phyloP scores from a whole-genome alignment of 805 yeast genomes.

The Scheffersomyces lignosus region DNA sequence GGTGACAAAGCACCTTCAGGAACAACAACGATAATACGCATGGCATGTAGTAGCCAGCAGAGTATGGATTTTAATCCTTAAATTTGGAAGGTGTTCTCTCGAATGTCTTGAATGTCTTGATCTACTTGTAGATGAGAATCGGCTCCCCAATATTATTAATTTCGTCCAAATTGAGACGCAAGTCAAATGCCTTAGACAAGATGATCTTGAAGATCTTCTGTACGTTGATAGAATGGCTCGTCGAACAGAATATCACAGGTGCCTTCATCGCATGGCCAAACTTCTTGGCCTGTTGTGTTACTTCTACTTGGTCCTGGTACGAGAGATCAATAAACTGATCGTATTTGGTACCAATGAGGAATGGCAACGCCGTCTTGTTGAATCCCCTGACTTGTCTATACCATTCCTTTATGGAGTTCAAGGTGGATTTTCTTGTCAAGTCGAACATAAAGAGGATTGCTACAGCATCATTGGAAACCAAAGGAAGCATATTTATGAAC shows the following conservation, averaged over 20 bases:
- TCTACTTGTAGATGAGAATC: conserved; percentile 60
- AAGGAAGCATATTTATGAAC: conserved; percentile 91
- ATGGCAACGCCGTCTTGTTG: conserved; percentile 87
- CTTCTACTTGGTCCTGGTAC: conserved; percentile 76
- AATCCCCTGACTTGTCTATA: conserved; percentile 87
- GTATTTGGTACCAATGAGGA: conserved; percentile 90
- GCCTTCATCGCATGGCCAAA: conserved; percentile 91
- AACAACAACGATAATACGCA: no score
- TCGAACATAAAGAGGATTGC: conserved; percentile 89
- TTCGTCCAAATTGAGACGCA: conserved; percentile 81
- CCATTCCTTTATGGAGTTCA: conserved; percentile 92
- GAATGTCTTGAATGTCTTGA: no score
- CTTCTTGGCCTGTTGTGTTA: conserved; percentile 77
- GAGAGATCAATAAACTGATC: conserved; percentile 82
- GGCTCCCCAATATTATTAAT: conserved; percentile 90
- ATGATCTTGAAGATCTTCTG: conserved; percentile 92
- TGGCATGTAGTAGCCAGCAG: no score
- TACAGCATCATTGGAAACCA: conserved; percentile 89
- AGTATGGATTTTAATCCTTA: no score
- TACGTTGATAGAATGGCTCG: conserved; percentile 87
- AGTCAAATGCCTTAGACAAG: conserved; percentile 85
- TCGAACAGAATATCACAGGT: conserved; percentile 81
- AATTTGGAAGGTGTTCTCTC: no score
- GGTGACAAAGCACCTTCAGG: no score
- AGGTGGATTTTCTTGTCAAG: conserved; percentile 78